These are phyloP conservation scores for Globisporangium middletonii DNA, from an alignment of 352 stramenopile genomes.

Conservation along the genomic window DNA sequence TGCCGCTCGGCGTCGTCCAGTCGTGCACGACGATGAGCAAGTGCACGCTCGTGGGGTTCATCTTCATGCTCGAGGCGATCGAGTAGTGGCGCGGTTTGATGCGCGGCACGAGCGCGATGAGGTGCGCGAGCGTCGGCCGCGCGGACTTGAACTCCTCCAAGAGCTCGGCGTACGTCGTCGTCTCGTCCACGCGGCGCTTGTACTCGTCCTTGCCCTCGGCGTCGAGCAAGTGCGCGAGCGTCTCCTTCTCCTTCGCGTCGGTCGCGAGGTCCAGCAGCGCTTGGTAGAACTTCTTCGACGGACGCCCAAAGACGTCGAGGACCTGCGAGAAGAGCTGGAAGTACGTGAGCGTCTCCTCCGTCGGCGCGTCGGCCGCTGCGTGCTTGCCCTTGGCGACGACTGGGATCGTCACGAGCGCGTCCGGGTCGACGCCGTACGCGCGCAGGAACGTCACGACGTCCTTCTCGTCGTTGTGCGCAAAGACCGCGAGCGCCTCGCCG, in stretches of 20 bases:
- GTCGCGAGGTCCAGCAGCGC: constrained; percentile 53
- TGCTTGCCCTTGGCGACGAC: constrained; percentile 56
- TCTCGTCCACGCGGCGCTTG: constrained; percentile 77
- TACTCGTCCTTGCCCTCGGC: constrained; percentile 79
- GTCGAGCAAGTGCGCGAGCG: constrained; percentile 39
- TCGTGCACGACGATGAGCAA: constrained; percentile 84
- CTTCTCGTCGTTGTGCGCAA: constrained; percentile 77
- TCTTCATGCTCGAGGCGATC: constrained; percentile 87
- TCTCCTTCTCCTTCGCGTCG: constrained; percentile 66
- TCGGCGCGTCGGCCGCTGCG: constrained; percentile 13
- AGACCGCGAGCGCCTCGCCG: constrained; percentile 78
- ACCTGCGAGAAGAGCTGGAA: constrained; percentile 81
- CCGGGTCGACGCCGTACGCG: constrained; percentile 56
- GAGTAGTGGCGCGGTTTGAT: constrained; percentile 90
- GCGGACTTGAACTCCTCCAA: constrained; percentile 70
- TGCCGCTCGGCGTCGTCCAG: constrained; percentile 74
- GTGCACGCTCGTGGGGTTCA: constrained; percentile 78
- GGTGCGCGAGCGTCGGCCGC: constrained; percentile 49
- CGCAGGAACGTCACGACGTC: constrained; percentile 68
- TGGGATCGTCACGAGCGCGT: constrained; percentile 62
- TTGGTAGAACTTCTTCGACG: constrained; percentile 84
- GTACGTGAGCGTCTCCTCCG: constrained; percentile 65
- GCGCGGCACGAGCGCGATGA: constrained; percentile 66
- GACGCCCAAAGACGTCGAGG: constrained; percentile 78
- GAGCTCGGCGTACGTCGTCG: constrained; percentile 68